phyloP scores from a whole-genome alignment of 1,139 yeast genomes.

The Saccharomyces hybrid region DNA sequence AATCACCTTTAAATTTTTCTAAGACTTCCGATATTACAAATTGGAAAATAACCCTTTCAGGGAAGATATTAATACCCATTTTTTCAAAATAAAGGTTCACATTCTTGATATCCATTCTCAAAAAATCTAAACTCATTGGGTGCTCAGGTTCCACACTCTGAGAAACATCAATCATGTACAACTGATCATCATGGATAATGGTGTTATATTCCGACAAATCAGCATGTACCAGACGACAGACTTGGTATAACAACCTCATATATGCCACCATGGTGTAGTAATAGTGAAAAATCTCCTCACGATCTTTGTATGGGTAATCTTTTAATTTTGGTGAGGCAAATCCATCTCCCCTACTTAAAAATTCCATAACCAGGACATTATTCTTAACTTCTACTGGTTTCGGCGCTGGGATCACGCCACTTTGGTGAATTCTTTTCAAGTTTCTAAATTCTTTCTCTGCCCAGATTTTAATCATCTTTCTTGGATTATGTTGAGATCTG shows the following conservation, averaged over 20 bases:
- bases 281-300: constrained; percentile 56
- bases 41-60: constrained; percentile 75
- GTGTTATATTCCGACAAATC: constrained; percentile 94
- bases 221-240: constrained; percentile 89
- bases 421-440: constrained; percentile 65
- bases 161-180: constrained; percentile 92
- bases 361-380: constrained; percentile 94
- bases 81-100: constrained; percentile 79
- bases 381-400: constrained; percentile 81
- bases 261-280: constrained; percentile 76
- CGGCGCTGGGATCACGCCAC: constrained; percentile 80
- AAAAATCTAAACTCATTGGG: constrained; percentile 90
- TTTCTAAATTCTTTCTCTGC: constrained; percentile 97
- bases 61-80: constrained; percentile 65
- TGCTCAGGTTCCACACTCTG: constrained; percentile 98
- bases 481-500: constrained; percentile 81
- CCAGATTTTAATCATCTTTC: constrained; percentile 97
- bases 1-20: constrained; percentile 35
- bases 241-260: constrained; percentile 81
- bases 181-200: constrained; percentile 70
- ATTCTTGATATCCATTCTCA: constrained; percentile 95
- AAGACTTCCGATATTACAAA: constrained; percentile 48
- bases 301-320: constrained; percentile 64
- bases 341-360: constrained; percentile 60
- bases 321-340: constrained; percentile 72